Evolutionary conservation across 345 rosid genomes (phyloP), one percentile per base, ranked within the genome.

Genomic region (Eucalyptus curtisii): DNA sequence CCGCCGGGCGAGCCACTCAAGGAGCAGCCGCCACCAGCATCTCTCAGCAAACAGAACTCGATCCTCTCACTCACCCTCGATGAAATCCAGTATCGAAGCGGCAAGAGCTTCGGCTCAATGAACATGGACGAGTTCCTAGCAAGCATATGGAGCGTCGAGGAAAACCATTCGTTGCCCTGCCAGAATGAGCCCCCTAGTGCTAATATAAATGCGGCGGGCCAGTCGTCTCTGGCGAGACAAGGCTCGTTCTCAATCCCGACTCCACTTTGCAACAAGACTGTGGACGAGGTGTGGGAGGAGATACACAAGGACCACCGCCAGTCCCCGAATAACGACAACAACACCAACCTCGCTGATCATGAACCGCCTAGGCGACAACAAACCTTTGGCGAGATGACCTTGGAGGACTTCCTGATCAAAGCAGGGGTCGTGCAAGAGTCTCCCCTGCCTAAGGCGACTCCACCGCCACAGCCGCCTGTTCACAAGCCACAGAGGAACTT

Each of bases 101-200:
- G 99, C 24, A 96, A 92, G 93, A 91, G 90, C 90, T 88, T 97
- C 4, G 99, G 99, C 9, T 94, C 96, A 19, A 97, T 97, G 99
- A 96, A 94, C 94, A 96, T 97, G 98, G 99, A 97, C 87, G 98
- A 96, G 89, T 96, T 97, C 89, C 92, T 97, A 5, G 92, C 96
- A 22, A 96, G 92, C 89, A 79, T 97, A 59, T 97, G 98, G 99
- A 93, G 88, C 30, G 95, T 91, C 3, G 96, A 95, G 7, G 97
- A 96, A 2, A 92, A 91, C 49, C 94, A 89, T 61, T 53, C 93
- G 49, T 53, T 47, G 55, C 55, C 79, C 61, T 22, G 86, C 53
- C 59, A 33, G 45, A 79, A 64, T 19, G 47, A 88, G 40, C 49
- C 80, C 48, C 30, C 79, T 13, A 27, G 40, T 15, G 86, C 57